A percentile compares a stretch with the other conserved stretches of the same genome.
Conservation (phyloP, 495 filamentous ascomycete species). For the Penicilliopsis zonata region DNA sequence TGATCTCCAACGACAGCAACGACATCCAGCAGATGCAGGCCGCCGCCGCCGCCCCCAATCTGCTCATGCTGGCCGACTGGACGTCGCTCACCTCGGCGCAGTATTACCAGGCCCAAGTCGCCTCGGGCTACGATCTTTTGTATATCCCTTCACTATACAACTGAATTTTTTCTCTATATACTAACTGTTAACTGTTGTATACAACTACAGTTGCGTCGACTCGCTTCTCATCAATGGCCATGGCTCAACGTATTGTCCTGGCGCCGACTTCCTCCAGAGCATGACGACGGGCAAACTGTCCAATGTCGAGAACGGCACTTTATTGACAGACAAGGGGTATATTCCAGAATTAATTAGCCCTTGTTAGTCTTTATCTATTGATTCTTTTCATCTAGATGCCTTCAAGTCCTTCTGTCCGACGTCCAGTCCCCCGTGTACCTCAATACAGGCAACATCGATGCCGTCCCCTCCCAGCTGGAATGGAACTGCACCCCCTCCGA, state of each 20-base stretch:
- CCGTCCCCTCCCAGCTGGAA: conserved; percentile 13
- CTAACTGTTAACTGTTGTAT: no score
- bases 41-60: conserved; percentile 18
- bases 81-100: conserved; percentile 25
- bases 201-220: conserved; percentile 24
- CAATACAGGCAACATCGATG: conserved; percentile 7
- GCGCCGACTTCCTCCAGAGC: conserved; percentile 11
- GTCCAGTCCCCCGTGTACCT: not conserved
- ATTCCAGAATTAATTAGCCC: no score
- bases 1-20: conserved; percentile 16
- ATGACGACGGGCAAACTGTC: not conserved
- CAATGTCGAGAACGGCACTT: conserved; percentile 1
- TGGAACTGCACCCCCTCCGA: conserved; percentile 16
- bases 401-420: not conserved
- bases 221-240: conserved; percentile 36
- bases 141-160: no score
- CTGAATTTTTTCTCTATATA: no score
- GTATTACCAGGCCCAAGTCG: conserved; percentile 8
- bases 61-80: conserved; percentile 32
- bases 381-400: not conserved
- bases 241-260: conserved; percentile 24
- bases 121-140: conserved; percentile 15
- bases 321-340: conserved; percentile 25
- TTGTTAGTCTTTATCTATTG: no score
- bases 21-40: conserved; percentile 17